phyloP scores from a whole-genome alignment of 164 flowering plant genomes.

The Macadamia tetraphylla region DNA sequence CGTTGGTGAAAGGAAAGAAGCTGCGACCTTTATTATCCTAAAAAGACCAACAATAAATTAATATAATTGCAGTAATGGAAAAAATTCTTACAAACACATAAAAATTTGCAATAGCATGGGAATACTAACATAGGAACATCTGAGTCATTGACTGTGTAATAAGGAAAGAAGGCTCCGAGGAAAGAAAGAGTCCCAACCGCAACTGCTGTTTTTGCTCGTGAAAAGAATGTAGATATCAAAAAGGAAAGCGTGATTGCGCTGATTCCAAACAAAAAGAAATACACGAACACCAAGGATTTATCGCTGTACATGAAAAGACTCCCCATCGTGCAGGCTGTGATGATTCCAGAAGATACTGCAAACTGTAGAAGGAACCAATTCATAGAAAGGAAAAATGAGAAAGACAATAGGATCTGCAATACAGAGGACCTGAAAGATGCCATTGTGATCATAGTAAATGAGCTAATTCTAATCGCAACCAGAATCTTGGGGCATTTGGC shows the following conservation, averaged over 20 bases:
- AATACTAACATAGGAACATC: slow-evolving; percentile 71
- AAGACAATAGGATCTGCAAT: background rate
- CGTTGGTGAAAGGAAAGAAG: slow-evolving; percentile 94
- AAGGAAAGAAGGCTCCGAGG: slow-evolving; percentile 93
- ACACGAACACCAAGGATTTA: slow-evolving; percentile 78
- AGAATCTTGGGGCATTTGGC: too few relatives aligned
- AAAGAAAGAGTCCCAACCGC: slow-evolving; percentile 98
- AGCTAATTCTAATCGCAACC: too few relatives aligned
- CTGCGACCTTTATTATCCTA: slow-evolving; percentile 73
- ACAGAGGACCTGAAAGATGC: background rate
- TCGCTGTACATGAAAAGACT: slow-evolving; percentile 89
- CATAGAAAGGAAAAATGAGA: slow-evolving; percentile 14
- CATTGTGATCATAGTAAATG: too few relatives aligned
- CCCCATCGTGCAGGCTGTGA: slow-evolving; percentile 82
- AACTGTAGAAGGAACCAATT: slow-evolving; percentile 49
- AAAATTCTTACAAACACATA: background rate
- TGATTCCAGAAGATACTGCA: slow-evolving; percentile 73
- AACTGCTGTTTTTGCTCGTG: slow-evolving; percentile 95
- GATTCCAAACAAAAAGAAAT: slow-evolving; percentile 86
- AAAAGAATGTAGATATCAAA: slow-evolving; percentile 85
- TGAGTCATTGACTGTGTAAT: slow-evolving; percentile 82
- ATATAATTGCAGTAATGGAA: slow-evolving; percentile 3
- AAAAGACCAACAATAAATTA: slow-evolving; percentile 7
- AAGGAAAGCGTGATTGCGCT: slow-evolving; percentile 91
- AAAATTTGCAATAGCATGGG: background rate